These are phyloP conservation scores for Cymbomonas tetramitiformis DNA, from an alignment of 139 green algal species.

Conservation along the genomic window DNA sequence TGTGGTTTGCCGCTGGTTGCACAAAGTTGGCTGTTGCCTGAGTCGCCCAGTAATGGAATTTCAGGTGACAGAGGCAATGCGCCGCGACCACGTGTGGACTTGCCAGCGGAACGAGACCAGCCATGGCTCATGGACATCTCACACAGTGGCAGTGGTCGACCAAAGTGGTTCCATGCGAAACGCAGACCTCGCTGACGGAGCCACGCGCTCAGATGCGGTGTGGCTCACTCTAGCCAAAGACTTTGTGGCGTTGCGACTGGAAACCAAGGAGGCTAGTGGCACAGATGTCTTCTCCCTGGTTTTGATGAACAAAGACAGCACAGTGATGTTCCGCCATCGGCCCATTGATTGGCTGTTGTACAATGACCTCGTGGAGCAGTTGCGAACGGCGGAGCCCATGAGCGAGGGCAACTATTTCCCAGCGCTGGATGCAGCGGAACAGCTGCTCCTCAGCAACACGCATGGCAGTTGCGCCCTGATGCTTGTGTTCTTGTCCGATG, in stretches of 20 bases:
- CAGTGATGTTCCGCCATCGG: constrained; percentile 10
- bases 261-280: background rate
- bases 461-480: background rate
- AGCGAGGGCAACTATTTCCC: constrained; percentile 26
- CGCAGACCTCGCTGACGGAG: constrained; percentile 19
- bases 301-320: constrained; percentile 16
- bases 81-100: background rate
- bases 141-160: constrained; percentile 30
- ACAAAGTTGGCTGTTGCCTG: no score
- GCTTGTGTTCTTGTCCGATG: constrained; percentile 27
- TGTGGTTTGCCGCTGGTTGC: no score
- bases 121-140: constrained; percentile 1
- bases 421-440: constrained; percentile 9
- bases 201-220: constrained; percentile 2
- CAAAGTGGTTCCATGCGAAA: constrained; percentile 29
- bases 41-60: no score
- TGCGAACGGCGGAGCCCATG: background rate
- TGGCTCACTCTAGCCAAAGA: constrained; percentile 2
- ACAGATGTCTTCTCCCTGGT: constrained; percentile 24
- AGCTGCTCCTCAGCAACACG: background rate
- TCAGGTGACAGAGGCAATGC: background rate
- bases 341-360: background rate
- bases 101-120: background rate
- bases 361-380: background rate
- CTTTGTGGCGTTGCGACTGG: background rate